Evolutionary conservation across 2,329 filamentous ascomycete genomes (phyloP), one percentile per base, ranked within the genome.

Genomic region (Cytospora leucostoma): DNA sequence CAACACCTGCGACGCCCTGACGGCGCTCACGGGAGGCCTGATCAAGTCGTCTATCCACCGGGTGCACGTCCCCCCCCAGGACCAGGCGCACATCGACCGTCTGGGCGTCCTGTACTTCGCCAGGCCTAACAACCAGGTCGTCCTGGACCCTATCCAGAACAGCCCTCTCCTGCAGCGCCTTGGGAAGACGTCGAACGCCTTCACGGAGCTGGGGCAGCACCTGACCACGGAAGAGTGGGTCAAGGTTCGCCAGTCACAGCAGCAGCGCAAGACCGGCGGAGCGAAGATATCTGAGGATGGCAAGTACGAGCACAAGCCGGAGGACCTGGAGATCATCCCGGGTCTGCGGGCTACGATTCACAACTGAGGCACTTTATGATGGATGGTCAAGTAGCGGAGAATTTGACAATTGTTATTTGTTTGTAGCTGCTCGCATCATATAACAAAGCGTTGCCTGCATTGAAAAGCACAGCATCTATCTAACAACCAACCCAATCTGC

Each of bases 1-100:
- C 35, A 84, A 84, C 58, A 78, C 80, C 0, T 79, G 78, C 7
- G 82, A 84, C 67, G 77, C 80, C 0, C 67, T 84, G 40, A 79
- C 78, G 3, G 78, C 79, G 19, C 67, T 84, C 12, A 83, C 81
- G 0, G 80, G 80, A 2, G 80, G 80, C 0, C 79, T 79, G 56
- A 70, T 80, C 33, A 79, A 79, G 68, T 78, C 76, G 0, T 77
- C 74, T 0, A 70, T 80, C 1, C 78, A 80, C 67, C 69, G 78
- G 2, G 74, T 74, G 19, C 64, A 66, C 44, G 58, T 62, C 2
- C 64, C 64, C 19, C 64, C 64, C n/a, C 58, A 69, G 34, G 70
- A 72, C 61, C 71, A 72, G 63, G 59, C 74, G 3, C 68, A 78
- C 64, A 69, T 76, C 38, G 75, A 78, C 62, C 72, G 78, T 0